phyloP scores from a whole-genome alignment of 164 flowering plant genomes.

The Tinospora cordifolia region DNA sequence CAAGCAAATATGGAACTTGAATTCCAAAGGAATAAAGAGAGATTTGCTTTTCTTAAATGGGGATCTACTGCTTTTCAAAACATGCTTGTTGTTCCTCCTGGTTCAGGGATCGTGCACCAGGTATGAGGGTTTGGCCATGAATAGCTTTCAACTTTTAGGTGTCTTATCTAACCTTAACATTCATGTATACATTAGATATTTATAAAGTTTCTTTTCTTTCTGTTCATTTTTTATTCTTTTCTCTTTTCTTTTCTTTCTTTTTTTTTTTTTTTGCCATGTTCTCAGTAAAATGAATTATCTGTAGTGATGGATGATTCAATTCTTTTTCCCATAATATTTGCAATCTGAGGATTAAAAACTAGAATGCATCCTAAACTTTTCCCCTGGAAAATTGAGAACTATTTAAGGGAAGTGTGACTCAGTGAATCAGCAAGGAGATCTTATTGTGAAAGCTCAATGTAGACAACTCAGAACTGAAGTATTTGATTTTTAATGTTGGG shows the following conservation, averaged over 20 bases:
- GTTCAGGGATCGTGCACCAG: slow-evolving; percentile 91
- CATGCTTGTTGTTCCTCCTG: slow-evolving; percentile 94
- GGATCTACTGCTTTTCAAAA: slow-evolving; percentile 72
- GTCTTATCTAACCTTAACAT: background rate
- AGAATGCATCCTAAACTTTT: too few relatives aligned
- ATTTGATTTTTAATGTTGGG: too few relatives aligned
- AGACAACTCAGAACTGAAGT: too few relatives aligned
- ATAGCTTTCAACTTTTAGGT: background rate
- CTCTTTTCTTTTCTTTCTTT: too few relatives aligned
- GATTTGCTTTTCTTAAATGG: slow-evolving; percentile 87
- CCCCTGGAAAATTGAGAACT: too few relatives aligned
- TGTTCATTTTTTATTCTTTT: too few relatives aligned
- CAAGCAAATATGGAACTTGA: slow-evolving; percentile 76
- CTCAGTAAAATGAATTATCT: background rate
- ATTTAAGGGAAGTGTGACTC: too few relatives aligned
- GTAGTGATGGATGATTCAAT: background rate
- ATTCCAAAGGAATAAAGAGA: slow-evolving; percentile 65
- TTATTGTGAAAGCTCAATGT: too few relatives aligned
- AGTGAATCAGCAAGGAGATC: too few relatives aligned
- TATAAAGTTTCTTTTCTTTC: too few relatives aligned
- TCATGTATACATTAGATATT: background rate
- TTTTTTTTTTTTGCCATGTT: background rate
- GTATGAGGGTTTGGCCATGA: slow-evolving; percentile 23
- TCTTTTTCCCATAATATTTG: too few relatives aligned
- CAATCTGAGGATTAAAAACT: too few relatives aligned